These are phyloP conservation scores for Pseudogymnoascus sp. DNA, from an alignment of 2,329 filamentous ascomycete species.

Conservation along the genomic window DNA sequence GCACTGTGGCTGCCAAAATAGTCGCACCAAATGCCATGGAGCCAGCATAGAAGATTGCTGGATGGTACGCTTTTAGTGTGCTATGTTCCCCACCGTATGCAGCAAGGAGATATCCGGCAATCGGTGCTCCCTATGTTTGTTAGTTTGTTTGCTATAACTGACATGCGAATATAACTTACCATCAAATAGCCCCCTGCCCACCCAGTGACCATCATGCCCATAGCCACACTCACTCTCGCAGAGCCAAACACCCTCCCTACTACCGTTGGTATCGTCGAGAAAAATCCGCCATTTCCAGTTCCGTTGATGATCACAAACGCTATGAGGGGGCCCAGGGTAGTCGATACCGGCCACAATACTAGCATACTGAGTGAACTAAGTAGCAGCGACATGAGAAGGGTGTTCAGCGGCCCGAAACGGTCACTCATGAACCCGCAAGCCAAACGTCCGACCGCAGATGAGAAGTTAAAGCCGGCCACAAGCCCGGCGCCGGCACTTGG, in stretches of 20 bases:
- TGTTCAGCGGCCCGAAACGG: constrained; percentile 46
- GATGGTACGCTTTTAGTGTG: constrained; percentile 45
- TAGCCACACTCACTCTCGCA: constrained; percentile 44
- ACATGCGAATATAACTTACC: constrained; percentile 30
- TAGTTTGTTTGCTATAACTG: neutral
- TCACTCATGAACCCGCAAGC: constrained; percentile 47
- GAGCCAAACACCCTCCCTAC: constrained; percentile 52
- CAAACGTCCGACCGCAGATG: constrained; percentile 50
- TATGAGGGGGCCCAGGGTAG: constrained; percentile 43
- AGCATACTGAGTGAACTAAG: constrained; percentile 51
- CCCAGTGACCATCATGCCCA: constrained; percentile 54
- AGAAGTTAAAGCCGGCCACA: constrained; percentile 53
- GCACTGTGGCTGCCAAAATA: constrained; percentile 34
- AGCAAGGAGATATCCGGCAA: constrained; percentile 51
- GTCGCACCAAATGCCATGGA: constrained; percentile 40
- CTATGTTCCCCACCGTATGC: constrained; percentile 43
- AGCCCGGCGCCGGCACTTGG: constrained; percentile 46
- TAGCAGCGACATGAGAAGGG: constrained; percentile 41
- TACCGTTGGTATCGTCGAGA: constrained; percentile 55
- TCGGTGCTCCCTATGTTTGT: constrained; percentile 41
- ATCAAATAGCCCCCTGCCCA: constrained; percentile 55
- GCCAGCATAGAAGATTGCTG: constrained; percentile 55
- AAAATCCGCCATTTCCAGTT: constrained; percentile 53
- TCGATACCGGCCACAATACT: constrained; percentile 52
- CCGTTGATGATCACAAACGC: constrained; percentile 54